Evolutionary conservation across 768 basidiomycete species (phyloP), one percentile per base, ranked within the genome.

Genomic region (Auricularia cornea): DNA sequence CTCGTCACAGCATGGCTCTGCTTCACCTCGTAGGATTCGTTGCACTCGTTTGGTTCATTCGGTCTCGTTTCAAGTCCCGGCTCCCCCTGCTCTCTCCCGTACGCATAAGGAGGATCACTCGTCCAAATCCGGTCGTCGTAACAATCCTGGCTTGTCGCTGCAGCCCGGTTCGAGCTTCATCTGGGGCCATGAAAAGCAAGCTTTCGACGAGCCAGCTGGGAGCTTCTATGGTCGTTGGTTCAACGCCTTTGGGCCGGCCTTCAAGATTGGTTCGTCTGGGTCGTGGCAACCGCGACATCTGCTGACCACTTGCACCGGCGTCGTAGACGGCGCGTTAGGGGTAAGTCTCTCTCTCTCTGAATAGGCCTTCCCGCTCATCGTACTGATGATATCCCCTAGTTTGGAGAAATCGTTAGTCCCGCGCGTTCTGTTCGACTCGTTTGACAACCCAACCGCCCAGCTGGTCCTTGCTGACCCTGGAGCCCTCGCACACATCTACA

Each of bases 381-480:
- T 51, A 18, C 28, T 18, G 16, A 29, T 40, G 8, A 11, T 3
- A 18, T 63, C 40, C 54, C 12, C 1, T 41, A 51, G 38, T 59
- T 54, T 33, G 26, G 35, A 10, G 52, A 63, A 23, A 63, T 59
- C 26, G 65, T 60, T 3, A 29, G 40, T 60, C 26, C 52, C 48
- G 30, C 32, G 8, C 6, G 35, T 56, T 6, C 20, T 41, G 20
- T 31, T 31, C 20, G 23, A 57, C 6, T 52, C 32, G 44, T n/a
- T n/a, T n/a, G n/a, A n/a, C n/a, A 31, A 11, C 26, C 40, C 14
- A 44, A 28, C 54, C 12, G 20, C 20, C 4, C 29, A 70, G 71
- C 68, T 70, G 11, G 66, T 70, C 4, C 44, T 67, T 16, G 28
- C 64, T 31, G 71, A 72, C 30, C 70, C 70, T 5, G 61, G 30